These are phyloP conservation scores for Penicillium palitans DNA, from an alignment of 2,329 filamentous ascomycete species.

Conservation along the genomic window DNA sequence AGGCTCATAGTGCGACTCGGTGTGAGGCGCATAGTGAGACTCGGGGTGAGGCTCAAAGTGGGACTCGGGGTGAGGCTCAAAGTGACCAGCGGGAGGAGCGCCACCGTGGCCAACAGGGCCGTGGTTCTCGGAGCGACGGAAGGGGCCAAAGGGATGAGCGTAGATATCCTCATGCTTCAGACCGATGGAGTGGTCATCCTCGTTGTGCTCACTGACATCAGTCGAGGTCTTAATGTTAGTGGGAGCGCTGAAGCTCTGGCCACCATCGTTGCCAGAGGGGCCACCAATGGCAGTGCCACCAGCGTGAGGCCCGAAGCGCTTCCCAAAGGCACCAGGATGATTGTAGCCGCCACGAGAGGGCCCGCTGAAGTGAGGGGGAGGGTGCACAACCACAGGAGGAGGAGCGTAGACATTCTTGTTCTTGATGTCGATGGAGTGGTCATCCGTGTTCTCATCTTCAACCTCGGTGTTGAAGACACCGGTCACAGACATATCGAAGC, in stretches of 20 bases:
- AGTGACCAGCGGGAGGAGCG: background rate
- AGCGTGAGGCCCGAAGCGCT: slow-evolving; percentile 12
- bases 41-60: background rate
- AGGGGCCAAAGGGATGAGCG: background rate
- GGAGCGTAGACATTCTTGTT: slow-evolving; percentile 16
- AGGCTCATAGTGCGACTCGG: background rate
- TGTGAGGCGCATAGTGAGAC: background rate
- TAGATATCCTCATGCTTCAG: slow-evolving; percentile 19
- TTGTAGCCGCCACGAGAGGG: background rate
- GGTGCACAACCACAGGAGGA: background rate
- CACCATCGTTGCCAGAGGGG: slow-evolving; percentile 26
- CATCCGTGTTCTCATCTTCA: slow-evolving; percentile 20
- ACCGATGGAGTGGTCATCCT: slow-evolving; percentile 22
- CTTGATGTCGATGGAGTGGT: slow-evolving; percentile 24
- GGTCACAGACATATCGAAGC: slow-evolving; percentile 25
- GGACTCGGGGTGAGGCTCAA: background rate
- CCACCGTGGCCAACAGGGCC: background rate
- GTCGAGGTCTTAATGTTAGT: slow-evolving; percentile 16
- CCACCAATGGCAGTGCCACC: slow-evolving; percentile 25
- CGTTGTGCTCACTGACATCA: slow-evolving; percentile 15
- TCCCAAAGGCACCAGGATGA: slow-evolving; percentile 6
- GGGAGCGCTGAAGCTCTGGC: slow-evolving; percentile 22
- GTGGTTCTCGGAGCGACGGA: background rate
- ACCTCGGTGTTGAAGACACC: slow-evolving; percentile 21
- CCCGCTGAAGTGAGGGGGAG: background rate